Evolutionary conservation across 1,284 basidiomycete species (phyloP).

Genomic region (Moesziomyces parantarcticus): DNA sequence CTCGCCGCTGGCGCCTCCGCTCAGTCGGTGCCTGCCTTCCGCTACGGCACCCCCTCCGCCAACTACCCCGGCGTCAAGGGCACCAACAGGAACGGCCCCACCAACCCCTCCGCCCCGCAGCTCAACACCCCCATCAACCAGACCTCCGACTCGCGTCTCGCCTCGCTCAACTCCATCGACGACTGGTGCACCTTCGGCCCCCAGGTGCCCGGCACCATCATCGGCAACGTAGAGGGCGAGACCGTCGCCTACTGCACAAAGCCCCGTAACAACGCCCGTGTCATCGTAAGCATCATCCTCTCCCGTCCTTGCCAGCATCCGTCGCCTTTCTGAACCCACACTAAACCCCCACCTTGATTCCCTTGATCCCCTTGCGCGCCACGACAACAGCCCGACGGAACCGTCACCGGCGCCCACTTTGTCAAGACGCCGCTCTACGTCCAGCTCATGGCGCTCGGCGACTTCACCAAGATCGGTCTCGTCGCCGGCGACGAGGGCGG

Average conservation of each 20-base stretch:
- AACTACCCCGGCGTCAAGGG: constrained; percentile 57
- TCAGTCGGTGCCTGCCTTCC: constrained; percentile 47
- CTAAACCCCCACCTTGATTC: neutral
- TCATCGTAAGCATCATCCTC: constrained; percentile 47
- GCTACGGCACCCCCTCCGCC: constrained; percentile 57
- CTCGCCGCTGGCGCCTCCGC: constrained; percentile 39
- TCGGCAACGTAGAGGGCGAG: constrained; percentile 76
- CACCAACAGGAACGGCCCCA: constrained; percentile 52
- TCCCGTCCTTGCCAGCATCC: neutral
- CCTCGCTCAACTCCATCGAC: constrained; percentile 59
- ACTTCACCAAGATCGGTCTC: constrained; percentile 65
- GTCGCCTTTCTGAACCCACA: neutral
- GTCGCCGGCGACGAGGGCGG: constrained; percentile 55
- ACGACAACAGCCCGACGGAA: constrained; percentile 64
- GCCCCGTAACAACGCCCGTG: constrained; percentile 65
- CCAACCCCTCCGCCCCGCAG: constrained; percentile 56
- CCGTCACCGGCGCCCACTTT: constrained; percentile 63
- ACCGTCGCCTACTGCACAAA: constrained; percentile 80
- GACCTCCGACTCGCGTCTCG: constrained; percentile 55
- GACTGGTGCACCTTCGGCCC: constrained; percentile 67
- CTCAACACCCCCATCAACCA: constrained; percentile 65
- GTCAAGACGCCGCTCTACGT: constrained; percentile 68
- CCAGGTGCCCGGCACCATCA: constrained; percentile 69
- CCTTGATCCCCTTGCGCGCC: neutral
- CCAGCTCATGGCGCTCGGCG: constrained; percentile 70